Evolutionary conservation across 495 filamentous ascomycete genomes (phyloP), one percentile per base, ranked within the genome.

Genomic region (Pyronema domesticum): DNA sequence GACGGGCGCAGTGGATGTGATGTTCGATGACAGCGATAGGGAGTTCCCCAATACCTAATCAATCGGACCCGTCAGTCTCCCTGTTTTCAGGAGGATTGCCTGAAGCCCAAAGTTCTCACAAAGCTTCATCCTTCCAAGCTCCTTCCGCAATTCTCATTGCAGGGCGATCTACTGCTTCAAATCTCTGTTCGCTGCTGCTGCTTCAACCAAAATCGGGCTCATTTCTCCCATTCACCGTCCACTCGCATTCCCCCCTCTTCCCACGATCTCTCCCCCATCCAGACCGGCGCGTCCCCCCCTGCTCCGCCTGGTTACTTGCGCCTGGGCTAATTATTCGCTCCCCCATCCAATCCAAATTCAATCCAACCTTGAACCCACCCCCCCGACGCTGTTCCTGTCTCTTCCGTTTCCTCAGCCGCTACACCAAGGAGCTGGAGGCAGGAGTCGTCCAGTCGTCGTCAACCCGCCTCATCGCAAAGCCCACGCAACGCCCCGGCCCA

Each of bases 381-480:
- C 11, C 2, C 1, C 39, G 39, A 1, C 6, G 39, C 39, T 17
- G 39, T 42, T 42, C 39, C 39, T 42, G 39, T 42, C 39, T 42
- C 11, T 17, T 42, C 39, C 15, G 39, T 42, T 42, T 42, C 39
- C 39, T 17, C 39, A 42, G 39, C 39, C 39, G 39, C 39, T 42
- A 42, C 39, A 42, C 39, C 39, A 30, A 30, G 23, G 23, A 30
- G 23, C 15, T 17, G 39, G 11, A 13, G 39, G 15, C 11, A 17
- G 39, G 39, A 42, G 39, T 42, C 39, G 39, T 30, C 23, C 23
- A 30, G 2, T 42, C 39, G 39, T 55, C 54, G 34, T 55, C 54
- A 55, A 44, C 37, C 44, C 33, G n/a, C 54, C 46, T 51, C 35
- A 50, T 46, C 53, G 48, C 30, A 17, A 39, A 53, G 35, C 30